A percentile compares a stretch with the other conserved stretches of the same genome.
Evolutionary conservation across 2,329 filamentous ascomycete genomes (phyloP).

Genomic region (Aspergillus ochraceus): DNA sequence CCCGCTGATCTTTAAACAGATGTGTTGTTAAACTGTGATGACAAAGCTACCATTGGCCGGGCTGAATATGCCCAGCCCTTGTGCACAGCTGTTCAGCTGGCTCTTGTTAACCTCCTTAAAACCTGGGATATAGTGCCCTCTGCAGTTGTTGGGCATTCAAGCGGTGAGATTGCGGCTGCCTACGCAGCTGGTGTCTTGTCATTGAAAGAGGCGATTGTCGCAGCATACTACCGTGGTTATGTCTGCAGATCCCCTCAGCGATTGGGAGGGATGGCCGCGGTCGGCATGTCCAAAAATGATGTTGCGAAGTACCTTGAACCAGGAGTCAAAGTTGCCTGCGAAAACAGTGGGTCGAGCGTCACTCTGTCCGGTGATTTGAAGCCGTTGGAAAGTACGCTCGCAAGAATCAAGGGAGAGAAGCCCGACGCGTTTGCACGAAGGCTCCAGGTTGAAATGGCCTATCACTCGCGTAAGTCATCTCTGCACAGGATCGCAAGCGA

Average conservation of each 20-base stretch:
- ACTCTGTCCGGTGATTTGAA: background rate
- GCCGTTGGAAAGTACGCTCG: background rate
- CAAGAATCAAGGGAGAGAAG: background rate
- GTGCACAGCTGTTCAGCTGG: conserved; percentile 28
- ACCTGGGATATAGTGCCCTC: conserved; percentile 19
- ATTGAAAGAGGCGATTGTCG: conserved; percentile 18
- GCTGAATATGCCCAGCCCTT: conserved; percentile 28
- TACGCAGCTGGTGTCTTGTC: conserved; percentile 25
- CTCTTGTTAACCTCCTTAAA: conserved; percentile 22
- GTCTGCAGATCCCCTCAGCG: background rate
- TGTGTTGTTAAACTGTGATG: background rate
- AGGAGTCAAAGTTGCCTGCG: background rate
- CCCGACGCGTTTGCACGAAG: background rate
- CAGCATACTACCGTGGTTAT: conserved; percentile 25
- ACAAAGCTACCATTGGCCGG: conserved; percentile 14
- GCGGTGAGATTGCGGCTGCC: conserved; percentile 28
- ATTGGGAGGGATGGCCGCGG: background rate
- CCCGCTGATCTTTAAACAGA: background rate
- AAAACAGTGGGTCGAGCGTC: background rate
- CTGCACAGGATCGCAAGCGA: background rate
- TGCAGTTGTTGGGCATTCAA: conserved; percentile 28
- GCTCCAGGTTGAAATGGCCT: background rate
- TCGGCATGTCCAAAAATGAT: background rate
- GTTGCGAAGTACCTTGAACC: background rate
- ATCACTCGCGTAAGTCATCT: background rate